These are phyloP conservation scores for Aspergillus fischeri DNA, from an alignment of 2,329 filamentous ascomycete genomes.

Conservation along the genomic window DNA sequence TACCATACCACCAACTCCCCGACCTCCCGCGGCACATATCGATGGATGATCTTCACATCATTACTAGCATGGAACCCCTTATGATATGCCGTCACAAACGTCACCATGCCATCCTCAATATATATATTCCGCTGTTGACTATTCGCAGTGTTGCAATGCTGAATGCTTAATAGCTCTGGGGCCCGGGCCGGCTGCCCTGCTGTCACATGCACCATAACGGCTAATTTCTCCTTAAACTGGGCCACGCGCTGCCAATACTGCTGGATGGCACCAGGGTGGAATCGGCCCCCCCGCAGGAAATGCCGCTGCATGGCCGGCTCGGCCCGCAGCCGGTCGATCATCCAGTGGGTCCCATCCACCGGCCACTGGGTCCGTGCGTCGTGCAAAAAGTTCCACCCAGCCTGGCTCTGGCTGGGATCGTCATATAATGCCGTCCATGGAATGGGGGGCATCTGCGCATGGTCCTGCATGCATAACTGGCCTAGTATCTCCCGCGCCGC, in stretches of 20 bases:
- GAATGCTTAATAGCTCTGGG: not conserved
- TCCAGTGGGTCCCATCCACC: not conserved
- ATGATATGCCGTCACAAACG: not conserved
- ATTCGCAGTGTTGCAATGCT: not conserved
- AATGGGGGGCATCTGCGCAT: not conserved
- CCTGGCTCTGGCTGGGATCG: not conserved
- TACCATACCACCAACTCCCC: too few species aligned
- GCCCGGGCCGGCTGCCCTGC: not conserved
- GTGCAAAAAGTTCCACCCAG: conserved; percentile 2
- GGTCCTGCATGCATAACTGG: not conserved
- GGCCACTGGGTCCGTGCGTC: not conserved
- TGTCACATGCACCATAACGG: not conserved
- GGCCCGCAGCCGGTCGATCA: not conserved
- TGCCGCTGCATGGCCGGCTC: not conserved
- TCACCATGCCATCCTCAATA: not conserved
- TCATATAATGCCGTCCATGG: conserved; percentile 1
- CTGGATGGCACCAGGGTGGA: not conserved
- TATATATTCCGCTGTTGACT: conserved; percentile 3
- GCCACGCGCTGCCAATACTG: not conserved
- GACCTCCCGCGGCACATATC: too few species aligned
- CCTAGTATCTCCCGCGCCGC: not conserved
- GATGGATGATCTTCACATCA: too few species aligned
- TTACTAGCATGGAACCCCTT: too few species aligned
- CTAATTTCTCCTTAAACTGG: conserved; percentile 1
- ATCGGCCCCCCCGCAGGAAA: not conserved